These are phyloP conservation scores for Hypoxylon perforatum DNA, from an alignment of 495 filamentous ascomycete genomes.

Conservation along the genomic window DNA sequence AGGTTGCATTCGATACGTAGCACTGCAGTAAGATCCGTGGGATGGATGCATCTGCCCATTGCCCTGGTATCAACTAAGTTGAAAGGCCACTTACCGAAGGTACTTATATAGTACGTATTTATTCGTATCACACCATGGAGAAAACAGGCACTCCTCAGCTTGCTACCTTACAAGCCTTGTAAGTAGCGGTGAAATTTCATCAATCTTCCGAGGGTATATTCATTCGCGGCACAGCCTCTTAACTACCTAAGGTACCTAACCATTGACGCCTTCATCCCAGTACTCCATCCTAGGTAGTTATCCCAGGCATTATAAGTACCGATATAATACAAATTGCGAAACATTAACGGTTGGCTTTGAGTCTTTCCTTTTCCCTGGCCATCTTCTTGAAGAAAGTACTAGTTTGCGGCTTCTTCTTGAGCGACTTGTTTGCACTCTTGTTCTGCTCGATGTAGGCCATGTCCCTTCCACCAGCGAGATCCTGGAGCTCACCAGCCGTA, in stretches of 20 bases:
- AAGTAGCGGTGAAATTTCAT: constrained; percentile 25
- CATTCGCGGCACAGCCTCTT: constrained; percentile 8
- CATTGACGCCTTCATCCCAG: constrained; percentile 16
- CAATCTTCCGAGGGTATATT: constrained; percentile 26
- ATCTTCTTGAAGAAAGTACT: constrained; percentile 81
- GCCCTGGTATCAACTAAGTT: constrained; percentile 30
- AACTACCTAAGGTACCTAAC: no score
- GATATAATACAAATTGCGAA: constrained; percentile 14
- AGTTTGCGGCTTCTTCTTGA: constrained; percentile 75
- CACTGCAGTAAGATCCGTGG: constrained; percentile 42
- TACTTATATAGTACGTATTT: constrained; percentile 9
- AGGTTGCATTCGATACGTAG: constrained; percentile 40
- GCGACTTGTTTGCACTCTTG: constrained; percentile 75
- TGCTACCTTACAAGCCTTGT: background rate
- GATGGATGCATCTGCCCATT: constrained; percentile 43
- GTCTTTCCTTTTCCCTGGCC: constrained; percentile 69
- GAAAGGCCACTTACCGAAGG: constrained; percentile 23
- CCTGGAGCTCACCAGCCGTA: constrained; percentile 84
- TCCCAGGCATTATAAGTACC: background rate
- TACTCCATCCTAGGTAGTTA: no score
- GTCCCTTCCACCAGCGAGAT: constrained; percentile 88
- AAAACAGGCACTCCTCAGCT: background rate
- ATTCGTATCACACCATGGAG: background rate
- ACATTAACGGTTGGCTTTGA: constrained; percentile 35
- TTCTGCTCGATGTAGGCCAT: constrained; percentile 97